phyloP scores from a whole-genome alignment of 2,329 filamentous ascomycete species.

The Dactylonectria macrodidyma region DNA sequence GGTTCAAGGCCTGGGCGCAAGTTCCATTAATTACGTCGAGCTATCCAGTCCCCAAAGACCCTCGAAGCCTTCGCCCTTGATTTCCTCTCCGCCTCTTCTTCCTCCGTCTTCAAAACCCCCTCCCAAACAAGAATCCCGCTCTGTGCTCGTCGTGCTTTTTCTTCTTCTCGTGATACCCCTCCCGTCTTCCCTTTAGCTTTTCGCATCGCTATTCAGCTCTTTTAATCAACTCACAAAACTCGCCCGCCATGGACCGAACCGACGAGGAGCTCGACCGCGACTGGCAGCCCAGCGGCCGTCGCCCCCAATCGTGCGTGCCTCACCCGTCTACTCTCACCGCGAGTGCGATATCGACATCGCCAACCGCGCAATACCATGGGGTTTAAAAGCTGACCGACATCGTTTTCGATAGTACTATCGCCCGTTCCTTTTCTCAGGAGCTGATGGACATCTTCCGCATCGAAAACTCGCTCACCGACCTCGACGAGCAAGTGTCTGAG shows the following conservation, averaged over 20 bases:
- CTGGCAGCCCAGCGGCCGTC: slow-evolving; percentile 84
- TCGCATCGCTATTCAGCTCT: not conserved
- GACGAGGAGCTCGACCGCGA: slow-evolving; percentile 82
- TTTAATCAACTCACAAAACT: not conserved
- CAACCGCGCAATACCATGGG: not conserved
- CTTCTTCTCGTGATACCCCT: slow-evolving; percentile 4
- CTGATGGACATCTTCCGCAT: slow-evolving; percentile 92
- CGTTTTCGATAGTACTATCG: slow-evolving; percentile 77
- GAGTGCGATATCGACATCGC: slow-evolving; percentile 25
- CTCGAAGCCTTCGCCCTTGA: not conserved
- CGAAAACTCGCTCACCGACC: slow-evolving; percentile 81
- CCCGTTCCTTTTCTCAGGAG: slow-evolving; percentile 87
- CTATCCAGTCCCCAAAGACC: no score
- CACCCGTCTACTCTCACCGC: slow-evolving; percentile 64
- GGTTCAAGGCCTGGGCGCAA: no score
- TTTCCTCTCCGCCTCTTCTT: not conserved
- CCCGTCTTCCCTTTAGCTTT: not conserved
- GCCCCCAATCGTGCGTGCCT: slow-evolving; percentile 85
- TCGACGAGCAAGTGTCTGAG: slow-evolving; percentile 82
- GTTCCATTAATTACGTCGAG: no score
- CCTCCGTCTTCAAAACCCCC: not conserved
- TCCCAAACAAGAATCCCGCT: not conserved
- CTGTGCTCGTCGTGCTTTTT: not conserved
- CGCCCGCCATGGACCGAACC: slow-evolving; percentile 56
- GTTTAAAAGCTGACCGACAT: slow-evolving; percentile 31